These are phyloP conservation scores for Globisporangium rhizosaccharum DNA, from an alignment of 352 stramenopile genomes.

Conservation along the genomic window DNA sequence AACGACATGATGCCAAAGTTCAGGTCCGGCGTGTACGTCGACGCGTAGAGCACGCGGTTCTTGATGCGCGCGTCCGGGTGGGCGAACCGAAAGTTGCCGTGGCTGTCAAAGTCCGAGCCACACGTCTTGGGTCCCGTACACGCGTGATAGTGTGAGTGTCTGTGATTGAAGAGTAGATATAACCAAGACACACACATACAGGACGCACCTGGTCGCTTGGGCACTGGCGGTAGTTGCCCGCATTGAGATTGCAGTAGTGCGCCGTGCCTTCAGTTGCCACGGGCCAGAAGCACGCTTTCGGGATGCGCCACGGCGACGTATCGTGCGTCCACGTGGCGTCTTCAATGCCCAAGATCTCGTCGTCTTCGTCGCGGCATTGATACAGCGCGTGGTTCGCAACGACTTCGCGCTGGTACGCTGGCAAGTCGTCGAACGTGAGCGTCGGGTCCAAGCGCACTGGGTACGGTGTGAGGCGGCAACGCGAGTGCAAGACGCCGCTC, in stretches of 20 bases:
- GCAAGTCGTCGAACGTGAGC: slow-evolving; percentile 23
- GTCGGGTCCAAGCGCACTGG: slow-evolving; percentile 41
- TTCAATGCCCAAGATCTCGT: slow-evolving; percentile 25
- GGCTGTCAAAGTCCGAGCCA: slow-evolving; percentile 55
- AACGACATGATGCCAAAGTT: slow-evolving; percentile 87
- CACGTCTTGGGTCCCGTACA: slow-evolving; percentile 19
- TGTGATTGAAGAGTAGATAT: not conserved
- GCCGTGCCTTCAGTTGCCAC: slow-evolving; percentile 58
- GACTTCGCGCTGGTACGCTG: slow-evolving; percentile 23
- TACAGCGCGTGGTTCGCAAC: slow-evolving; percentile 30
- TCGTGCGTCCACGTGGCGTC: slow-evolving; percentile 35
- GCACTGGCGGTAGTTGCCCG: slow-evolving; percentile 32
- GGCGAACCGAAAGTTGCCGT: slow-evolving; percentile 61
- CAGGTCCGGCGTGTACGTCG: slow-evolving; percentile 61
- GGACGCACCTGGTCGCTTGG: slow-evolving; percentile 26
- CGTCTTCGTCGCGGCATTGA: slow-evolving; percentile 25
- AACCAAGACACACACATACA: not conserved
- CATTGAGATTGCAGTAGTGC: slow-evolving; percentile 49
- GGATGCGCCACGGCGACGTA: slow-evolving; percentile 38
- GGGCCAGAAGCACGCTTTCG: slow-evolving; percentile 85
- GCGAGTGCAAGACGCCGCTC: slow-evolving; percentile 52
- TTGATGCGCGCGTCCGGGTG: slow-evolving; percentile 32
- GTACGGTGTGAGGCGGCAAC: slow-evolving; percentile 66
- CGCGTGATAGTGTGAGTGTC: not conserved
- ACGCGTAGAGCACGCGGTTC: slow-evolving; percentile 24